Conservation (phyloP, 2,329 filamentous ascomycete species). For the Magnaporthiopsis poae region DNA sequence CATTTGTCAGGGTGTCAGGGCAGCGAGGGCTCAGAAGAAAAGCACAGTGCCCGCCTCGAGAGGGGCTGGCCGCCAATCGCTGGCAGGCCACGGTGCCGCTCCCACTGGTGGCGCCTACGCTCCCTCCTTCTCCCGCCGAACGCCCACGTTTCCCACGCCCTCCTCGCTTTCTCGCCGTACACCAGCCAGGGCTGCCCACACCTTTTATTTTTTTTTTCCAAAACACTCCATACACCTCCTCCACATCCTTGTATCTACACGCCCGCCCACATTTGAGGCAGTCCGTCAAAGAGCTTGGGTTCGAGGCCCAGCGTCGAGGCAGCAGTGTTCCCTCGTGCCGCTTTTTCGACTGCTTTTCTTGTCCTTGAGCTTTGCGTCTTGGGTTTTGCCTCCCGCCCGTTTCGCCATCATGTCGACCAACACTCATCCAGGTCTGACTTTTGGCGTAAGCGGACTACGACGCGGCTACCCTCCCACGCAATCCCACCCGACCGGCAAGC, state of each 20-base stretch:
- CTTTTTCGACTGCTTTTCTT: conserved; percentile 3
- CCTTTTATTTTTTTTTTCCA: conserved; percentile 4
- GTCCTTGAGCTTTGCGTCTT: not conserved
- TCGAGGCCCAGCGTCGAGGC: conserved; percentile 16
- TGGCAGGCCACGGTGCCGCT: not conserved
- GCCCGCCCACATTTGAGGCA: conserved; percentile 7
- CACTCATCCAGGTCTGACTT: conserved; percentile 43
- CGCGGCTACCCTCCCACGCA: conserved; percentile 39
- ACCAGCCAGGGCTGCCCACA: conserved; percentile 11
- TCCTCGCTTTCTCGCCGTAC: conserved; percentile 5
- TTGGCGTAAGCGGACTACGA: conserved; percentile 37
- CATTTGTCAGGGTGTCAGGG: not conserved
- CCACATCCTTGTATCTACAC: conserved; percentile 13
- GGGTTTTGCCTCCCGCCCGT: not conserved
- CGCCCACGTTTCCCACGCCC: not conserved
- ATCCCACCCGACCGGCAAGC: conserved; percentile 43
- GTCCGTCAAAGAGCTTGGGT: conserved; percentile 16
- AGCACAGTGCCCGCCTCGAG: not conserved
- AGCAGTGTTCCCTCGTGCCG: conserved; percentile 9
- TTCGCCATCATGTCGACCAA: conserved; percentile 28
- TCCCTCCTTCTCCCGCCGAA: not conserved
- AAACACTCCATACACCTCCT: conserved; percentile 11
- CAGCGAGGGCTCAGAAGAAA: not conserved
- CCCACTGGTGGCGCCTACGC: not conserved
- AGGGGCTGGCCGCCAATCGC: not conserved